These are phyloP conservation scores for Petunia secreta DNA, from an alignment of 257 asterid genomes.

Conservation along the genomic window DNA sequence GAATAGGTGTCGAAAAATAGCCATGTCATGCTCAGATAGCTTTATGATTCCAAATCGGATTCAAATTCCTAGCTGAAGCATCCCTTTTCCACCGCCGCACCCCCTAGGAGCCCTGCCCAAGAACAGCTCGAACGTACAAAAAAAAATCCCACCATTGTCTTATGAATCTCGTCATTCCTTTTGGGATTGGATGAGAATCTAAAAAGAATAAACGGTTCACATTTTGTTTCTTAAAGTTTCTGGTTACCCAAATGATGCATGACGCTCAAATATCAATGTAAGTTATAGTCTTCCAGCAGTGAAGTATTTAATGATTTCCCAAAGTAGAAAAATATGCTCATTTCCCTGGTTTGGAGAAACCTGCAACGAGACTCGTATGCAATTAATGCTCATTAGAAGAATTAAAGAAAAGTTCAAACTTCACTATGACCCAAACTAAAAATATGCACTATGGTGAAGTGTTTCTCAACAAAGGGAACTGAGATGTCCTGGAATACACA, in stretches of 20 bases:
- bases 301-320: too few species aligned
- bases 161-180: too few species aligned
- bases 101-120: too few species aligned
- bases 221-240: too few species aligned
- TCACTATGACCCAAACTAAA: neutral
- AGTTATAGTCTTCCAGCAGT: too few species aligned
- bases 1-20: neutral
- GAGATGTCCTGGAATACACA: too few species aligned
- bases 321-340: neutral
- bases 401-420: neutral
- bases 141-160: too few species aligned
- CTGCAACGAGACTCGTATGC: neutral
- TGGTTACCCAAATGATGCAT: too few species aligned
- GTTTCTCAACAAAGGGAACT: slow-evolving; percentile 12
- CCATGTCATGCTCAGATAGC: neutral
- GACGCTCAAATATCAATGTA: too few species aligned
- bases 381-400: slow-evolving; percentile 6
- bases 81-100: neutral
- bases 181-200: too few species aligned
- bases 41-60: neutral
- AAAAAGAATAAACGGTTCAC: too few species aligned
- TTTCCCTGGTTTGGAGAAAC: neutral
- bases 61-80: neutral
- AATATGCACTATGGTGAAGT: neutral
- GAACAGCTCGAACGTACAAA: too few species aligned